phyloP scores from a whole-genome alignment of 75 land plant species.

The Pseudotsuga menziesii region DNA sequence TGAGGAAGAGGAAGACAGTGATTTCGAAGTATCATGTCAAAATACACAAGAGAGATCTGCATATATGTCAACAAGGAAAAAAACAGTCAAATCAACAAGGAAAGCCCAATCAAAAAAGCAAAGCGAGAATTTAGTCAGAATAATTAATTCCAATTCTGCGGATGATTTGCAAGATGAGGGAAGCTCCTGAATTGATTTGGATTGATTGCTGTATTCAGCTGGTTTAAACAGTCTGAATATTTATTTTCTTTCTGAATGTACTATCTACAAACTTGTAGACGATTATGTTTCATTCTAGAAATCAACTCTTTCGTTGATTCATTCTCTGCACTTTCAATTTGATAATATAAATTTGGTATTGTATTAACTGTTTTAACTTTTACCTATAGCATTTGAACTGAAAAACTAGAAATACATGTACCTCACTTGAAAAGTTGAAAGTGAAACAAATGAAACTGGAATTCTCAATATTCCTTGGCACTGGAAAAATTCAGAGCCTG shows the following conservation, averaged over 20 bases:
- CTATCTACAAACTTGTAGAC: not conserved
- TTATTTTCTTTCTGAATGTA: not conserved
- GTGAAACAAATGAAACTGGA: no score
- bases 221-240: not conserved
- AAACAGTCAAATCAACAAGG: not conserved
- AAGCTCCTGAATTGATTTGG: not conserved
- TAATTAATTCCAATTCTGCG: not conserved
- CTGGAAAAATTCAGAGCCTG: no score
- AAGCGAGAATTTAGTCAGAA: not conserved
- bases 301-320: conserved; percentile 8
- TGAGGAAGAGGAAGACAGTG: conserved; percentile 10
- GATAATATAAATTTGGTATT: not conserved
- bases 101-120: not conserved
- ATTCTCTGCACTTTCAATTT: not conserved
- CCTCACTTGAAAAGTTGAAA: no score
- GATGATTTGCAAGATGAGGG: not conserved
- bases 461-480: no score
- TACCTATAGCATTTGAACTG: no score
- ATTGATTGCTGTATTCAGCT: not conserved
- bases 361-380: no score
- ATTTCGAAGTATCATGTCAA: not conserved
- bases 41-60: not conserved
- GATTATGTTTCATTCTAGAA: not conserved
- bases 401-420: no score
- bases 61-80: conserved; percentile 4